Conservation (phyloP, 805 yeast species). For the Myxozyma vanderwaltii region DNA sequence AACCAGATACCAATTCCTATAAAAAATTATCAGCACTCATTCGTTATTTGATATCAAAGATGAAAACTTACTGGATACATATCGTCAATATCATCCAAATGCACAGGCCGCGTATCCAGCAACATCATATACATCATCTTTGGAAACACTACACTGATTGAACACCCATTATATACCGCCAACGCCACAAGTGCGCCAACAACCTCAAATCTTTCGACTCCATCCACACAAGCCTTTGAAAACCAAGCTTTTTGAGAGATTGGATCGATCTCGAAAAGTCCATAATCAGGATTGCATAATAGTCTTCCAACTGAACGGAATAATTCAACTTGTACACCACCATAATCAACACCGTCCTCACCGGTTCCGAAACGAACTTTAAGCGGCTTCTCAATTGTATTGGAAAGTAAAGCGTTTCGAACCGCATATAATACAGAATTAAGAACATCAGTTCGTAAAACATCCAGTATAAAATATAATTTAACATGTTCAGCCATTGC, state of each 20-base stretch:
- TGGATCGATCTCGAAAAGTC: conserved; percentile 29
- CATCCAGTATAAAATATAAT: conserved; percentile 30
- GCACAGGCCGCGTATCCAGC: conserved; percentile 5
- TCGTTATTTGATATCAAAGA: not conserved
- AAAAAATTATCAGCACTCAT: too few relatives aligned
- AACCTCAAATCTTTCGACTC: conserved; percentile 32
- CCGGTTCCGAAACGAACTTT: conserved; percentile 36
- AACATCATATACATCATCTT: conserved; percentile 32
- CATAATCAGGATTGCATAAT: conserved; percentile 30
- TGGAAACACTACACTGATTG: conserved; percentile 38
- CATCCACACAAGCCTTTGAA: conserved; percentile 31
- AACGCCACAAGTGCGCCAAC: conserved; percentile 39
- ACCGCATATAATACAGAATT: conserved; percentile 28
- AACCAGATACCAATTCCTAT: conserved; percentile 15
- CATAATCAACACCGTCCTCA: conserved; percentile 40
- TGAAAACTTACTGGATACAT: conserved; percentile 30
- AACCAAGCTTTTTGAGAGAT: conserved; percentile 37
- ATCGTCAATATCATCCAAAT: conserved; percentile 31
- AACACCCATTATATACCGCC: conserved; percentile 41
- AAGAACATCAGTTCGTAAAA: conserved; percentile 32
- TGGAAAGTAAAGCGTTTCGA: conserved; percentile 19
- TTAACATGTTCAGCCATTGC: conserved; percentile 19
- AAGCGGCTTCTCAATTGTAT: conserved; percentile 35
- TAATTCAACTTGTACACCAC: conserved; percentile 41
- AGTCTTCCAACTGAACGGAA: conserved; percentile 36